Conservation (phyloP, 305 asterid species). For the Fraxinus paxiana region DNA sequence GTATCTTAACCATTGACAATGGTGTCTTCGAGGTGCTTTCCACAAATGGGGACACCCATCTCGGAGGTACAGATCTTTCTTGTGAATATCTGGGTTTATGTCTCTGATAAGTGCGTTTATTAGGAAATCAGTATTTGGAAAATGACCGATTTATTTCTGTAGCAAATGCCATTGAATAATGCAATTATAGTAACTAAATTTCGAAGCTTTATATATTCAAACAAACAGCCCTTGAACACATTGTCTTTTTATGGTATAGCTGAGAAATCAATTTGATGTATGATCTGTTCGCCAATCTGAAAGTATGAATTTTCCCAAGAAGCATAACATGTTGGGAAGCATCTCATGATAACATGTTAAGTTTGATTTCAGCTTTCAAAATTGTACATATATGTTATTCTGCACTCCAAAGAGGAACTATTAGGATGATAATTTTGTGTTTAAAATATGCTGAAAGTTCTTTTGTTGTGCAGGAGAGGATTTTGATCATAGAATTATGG, state of each 20-base stretch:
- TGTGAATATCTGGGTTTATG: background rate
- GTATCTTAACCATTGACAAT: conserved; percentile 43
- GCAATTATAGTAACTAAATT: background rate
- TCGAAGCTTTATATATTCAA: background rate
- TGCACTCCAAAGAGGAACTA: background rate
- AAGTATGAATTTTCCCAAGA: background rate
- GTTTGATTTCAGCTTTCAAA: background rate
- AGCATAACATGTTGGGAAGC: too few species aligned
- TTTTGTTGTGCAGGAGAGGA: conserved; percentile 44
- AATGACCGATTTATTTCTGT: background rate
- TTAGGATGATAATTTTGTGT: background rate
- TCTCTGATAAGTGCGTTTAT: background rate
- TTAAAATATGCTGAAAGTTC: background rate
- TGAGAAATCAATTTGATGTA: background rate
- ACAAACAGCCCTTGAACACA: background rate
- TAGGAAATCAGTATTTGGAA: background rate
- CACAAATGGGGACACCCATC: conserved; percentile 57
- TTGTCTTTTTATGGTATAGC: background rate
- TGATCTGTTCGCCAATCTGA: background rate
- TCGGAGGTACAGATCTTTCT: conserved; percentile 43
- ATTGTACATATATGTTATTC: background rate
- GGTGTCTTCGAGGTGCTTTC: conserved; percentile 51
- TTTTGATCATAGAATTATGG: conserved; percentile 52
- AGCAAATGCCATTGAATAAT: background rate
- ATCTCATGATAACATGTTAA: background rate